Evolutionary conservation across 257 asterid species (phyloP).

Genomic region (Avicennia marina): DNA sequence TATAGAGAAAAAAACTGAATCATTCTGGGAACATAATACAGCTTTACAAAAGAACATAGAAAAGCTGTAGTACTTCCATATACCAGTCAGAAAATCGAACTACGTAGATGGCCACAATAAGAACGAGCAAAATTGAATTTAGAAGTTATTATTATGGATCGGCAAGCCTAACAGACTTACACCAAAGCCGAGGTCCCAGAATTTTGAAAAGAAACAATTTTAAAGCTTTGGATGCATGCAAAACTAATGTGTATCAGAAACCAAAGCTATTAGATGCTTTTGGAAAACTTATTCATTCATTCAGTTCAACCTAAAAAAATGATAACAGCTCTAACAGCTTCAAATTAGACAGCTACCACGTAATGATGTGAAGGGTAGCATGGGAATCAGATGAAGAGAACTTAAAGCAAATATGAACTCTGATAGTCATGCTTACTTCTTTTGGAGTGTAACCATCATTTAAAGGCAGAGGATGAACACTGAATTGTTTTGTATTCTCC

Average conservation of each 20-base stretch:
- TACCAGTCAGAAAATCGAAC: neutral
- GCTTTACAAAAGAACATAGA: neutral
- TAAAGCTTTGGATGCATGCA: neutral
- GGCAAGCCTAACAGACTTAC: no score
- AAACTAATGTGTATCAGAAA: neutral
- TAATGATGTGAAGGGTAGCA: neutral
- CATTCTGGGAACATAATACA: no score
- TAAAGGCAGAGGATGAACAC: slow-evolving; percentile 43
- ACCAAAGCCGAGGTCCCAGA: neutral
- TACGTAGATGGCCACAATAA: no score
- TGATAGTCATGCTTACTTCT: slow-evolving; percentile 31
- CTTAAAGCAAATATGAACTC: neutral
- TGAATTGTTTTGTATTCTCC: slow-evolving; percentile 32
- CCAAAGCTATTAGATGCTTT: neutral
- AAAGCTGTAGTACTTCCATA: neutral
- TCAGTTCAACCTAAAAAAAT: neutral
- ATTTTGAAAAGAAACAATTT: neutral
- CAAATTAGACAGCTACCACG: neutral
- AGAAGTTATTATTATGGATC: no score
- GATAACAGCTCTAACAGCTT: neutral
- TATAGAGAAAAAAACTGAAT: neutral
- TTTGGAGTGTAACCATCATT: slow-evolving; percentile 28
- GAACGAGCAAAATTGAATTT: no score
- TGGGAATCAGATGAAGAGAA: neutral
- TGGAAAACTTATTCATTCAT: neutral